These are phyloP conservation scores for Scopulariopsis brevicaulis DNA, from an alignment of 2,329 filamentous ascomycete species.

Conservation along the genomic window DNA sequence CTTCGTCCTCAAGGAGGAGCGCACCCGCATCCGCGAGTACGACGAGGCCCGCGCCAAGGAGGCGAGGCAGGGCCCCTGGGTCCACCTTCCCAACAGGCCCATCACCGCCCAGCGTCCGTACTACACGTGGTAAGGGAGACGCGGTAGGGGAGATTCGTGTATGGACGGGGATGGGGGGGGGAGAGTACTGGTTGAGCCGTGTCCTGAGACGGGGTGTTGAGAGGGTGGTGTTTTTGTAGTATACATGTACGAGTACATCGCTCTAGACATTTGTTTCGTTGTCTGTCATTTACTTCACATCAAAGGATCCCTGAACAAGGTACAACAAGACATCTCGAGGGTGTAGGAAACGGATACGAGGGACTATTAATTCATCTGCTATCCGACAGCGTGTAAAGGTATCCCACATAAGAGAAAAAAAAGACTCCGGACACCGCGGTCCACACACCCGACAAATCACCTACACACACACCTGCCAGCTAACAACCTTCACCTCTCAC, in stretches of 20 bases:
- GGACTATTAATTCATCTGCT: background rate
- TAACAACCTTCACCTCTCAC: background rate
- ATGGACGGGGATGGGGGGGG: background rate
- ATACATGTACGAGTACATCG: background rate
- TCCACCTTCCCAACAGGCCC: conserved; percentile 75
- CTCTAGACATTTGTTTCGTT: background rate
- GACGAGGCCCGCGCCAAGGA: conserved; percentile 69
- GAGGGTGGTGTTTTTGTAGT: background rate
- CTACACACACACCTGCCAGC: background rate
- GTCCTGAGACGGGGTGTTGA: background rate
- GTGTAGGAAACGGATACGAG: too few relatives aligned
- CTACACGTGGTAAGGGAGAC: conserved; percentile 65
- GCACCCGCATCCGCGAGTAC: conserved; percentile 71
- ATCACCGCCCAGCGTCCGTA: conserved; percentile 79
- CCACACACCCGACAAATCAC: background rate
- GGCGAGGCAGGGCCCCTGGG: conserved; percentile 68
- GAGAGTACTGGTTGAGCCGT: background rate
- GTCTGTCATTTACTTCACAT: background rate
- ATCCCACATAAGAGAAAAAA: background rate
- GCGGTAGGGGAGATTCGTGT: background rate
- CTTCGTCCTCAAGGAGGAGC: conserved; percentile 84
- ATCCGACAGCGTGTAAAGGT: background rate
- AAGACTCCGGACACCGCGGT: background rate
- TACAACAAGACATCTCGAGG: too few relatives aligned
- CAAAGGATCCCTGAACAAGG: too few relatives aligned